phyloP scores from a whole-genome alignment of 108 stramenopile genomes.

The Fistulifera solaris region DNA sequence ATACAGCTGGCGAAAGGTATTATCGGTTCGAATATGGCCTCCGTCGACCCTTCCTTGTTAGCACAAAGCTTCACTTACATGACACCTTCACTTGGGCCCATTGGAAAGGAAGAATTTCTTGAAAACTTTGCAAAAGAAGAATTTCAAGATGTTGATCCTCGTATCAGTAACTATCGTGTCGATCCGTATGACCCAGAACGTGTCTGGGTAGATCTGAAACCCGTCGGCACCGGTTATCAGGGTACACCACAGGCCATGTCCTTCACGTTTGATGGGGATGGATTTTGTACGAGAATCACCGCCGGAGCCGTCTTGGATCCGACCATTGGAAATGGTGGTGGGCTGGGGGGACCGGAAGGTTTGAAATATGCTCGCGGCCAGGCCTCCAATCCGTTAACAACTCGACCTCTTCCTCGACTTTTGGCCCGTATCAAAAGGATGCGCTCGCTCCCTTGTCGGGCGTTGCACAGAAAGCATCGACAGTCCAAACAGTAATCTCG shows the following conservation, averaged over 20 bases:
- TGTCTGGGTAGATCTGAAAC: constrained; percentile 49
- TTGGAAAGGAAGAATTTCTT: constrained; percentile 28
- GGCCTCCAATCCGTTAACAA: constrained; percentile 12
- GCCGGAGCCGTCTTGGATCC: constrained; percentile 49
- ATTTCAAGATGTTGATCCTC: constrained; percentile 31
- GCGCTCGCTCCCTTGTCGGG: constrained; percentile 28
- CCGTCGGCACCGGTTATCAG: constrained; percentile 23
- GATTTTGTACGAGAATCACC: constrained; percentile 51
- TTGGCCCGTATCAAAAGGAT: constrained; percentile 29
- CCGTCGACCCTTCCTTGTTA: constrained; percentile 34
- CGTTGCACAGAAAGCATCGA: constrained; percentile 32
- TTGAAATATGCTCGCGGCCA: constrained; percentile 42
- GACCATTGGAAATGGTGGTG: constrained; percentile 44
- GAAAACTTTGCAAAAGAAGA: constrained; percentile 19
- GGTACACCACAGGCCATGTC: constrained; percentile 43
- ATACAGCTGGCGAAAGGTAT: constrained; percentile 52
- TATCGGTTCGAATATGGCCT: constrained; percentile 24
- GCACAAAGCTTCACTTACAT: constrained; percentile 27
- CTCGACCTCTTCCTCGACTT: constrained; percentile 26
- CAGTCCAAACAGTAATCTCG: constrained; percentile 2
- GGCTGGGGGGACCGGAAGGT: constrained; percentile 46
- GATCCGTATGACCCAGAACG: constrained; percentile 58
- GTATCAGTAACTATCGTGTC: constrained; percentile 49
- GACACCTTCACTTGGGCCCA: constrained; percentile 25
- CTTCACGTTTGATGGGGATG: constrained; percentile 61